Base-by-base conservation (phyloP, 108 stramenopile species). In the Epipyxis sp. region DNA sequence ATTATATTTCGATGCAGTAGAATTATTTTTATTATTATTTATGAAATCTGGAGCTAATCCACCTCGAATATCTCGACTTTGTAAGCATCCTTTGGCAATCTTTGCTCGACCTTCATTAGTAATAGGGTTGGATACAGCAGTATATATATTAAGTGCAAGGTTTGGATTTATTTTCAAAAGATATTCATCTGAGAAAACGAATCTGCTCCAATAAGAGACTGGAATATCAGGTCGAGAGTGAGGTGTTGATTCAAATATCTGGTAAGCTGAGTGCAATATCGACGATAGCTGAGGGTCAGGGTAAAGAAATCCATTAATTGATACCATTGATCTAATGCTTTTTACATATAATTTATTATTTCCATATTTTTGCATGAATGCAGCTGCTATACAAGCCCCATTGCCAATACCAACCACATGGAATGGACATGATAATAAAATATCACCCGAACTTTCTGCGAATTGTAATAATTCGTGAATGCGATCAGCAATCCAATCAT, bases 51-150 rank as follows among this genome's bases (percentile, higher is more conserved):
- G 71, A 27, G 46, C 25, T 32, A 74, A 74, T 16, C 10, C 3
- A 54, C 71, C 71, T 39, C 76, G 79, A 81, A 88, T 42, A 62
- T 88, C 87, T 32, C 69, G 81, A 43, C 80, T 79, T 1, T 69
- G 30, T 42, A 88, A 76, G 10, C 82, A 82, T 16, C 86, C 88
- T 20, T 44, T 58, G 1, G 57, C 54, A 0, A 88, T 58, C 10
- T 62, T 76, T 6, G 78, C 46, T 74, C 86, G 83, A 0, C 88
- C 88, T 42, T 83, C 80, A 0, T 80, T 42, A 1, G 86, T 85
- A 20, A 88, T 85, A 1, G 88, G 85, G 41, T 88, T 88, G 0
- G 84, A 79, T 0, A 88, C 86, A 1, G 88, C 88, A 34, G 85
- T 86, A 67, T 86, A 84, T 6, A 88, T 85, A 46, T 88, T 88